Percentiles rank a stretch among this genome's conserved stretches.
Conservation (phyloP, 2,329 filamentous ascomycete species). For the Monosporascus ibericus region DNA sequence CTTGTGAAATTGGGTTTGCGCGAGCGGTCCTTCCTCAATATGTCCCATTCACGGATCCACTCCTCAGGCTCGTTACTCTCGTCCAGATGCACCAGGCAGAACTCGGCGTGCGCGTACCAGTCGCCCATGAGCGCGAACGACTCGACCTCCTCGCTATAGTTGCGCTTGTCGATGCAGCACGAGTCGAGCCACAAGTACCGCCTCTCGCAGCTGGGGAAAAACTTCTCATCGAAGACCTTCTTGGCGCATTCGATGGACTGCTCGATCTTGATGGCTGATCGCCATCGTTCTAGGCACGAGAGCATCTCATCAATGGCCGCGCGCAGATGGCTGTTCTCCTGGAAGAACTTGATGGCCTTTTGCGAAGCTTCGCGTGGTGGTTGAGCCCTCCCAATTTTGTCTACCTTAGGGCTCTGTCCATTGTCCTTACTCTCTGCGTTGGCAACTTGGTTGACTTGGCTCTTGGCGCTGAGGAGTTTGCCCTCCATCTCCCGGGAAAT, state of each 20-base stretch:
- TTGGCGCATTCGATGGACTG: slow-evolving; percentile 16
- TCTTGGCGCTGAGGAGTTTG: no score
- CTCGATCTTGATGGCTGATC: slow-evolving; percentile 22
- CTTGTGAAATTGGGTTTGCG: slow-evolving; percentile 10
- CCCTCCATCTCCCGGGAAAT: no score
- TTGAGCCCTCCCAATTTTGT: no score
- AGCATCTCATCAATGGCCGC: no score
- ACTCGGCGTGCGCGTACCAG: slow-evolving; percentile 26
- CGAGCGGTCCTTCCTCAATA: slow-evolving; percentile 6
- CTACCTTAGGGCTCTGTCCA: no score
- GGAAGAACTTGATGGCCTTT: no score
- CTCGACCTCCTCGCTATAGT: slow-evolving; percentile 22
- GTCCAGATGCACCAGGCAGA: slow-evolving; percentile 25
- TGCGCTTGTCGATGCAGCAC: slow-evolving; percentile 26
- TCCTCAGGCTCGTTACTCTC: slow-evolving; percentile 12
- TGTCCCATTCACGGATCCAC: slow-evolving; percentile 15
- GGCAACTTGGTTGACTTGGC: no score
- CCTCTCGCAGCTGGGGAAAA: slow-evolving; percentile 18
- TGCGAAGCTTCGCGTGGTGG: no score
- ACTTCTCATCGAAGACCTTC: slow-evolving; percentile 19
- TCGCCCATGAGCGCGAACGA: slow-evolving; percentile 20
- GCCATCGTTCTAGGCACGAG: no score
- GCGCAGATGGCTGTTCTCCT: no score
- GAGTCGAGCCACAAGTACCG: slow-evolving; percentile 28
- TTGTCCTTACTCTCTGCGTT: no score